Evolutionary conservation across 2,329 filamentous ascomycete species (phyloP).

Genomic region (Botrytis aclada): DNA sequence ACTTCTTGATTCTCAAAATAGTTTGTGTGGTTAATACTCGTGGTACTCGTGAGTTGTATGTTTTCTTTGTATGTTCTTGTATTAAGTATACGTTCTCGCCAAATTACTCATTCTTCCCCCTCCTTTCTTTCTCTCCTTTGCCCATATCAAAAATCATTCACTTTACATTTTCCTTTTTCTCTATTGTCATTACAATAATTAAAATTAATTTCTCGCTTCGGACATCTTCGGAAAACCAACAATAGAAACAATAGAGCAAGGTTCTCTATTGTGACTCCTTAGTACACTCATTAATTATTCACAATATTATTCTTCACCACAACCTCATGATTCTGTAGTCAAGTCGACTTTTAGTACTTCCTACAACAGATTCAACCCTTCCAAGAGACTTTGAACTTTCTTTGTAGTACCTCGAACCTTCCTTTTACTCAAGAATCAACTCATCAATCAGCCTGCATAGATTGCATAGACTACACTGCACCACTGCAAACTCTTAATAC

Average conservation of each 20-base stretch:
- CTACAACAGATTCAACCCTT: neutral
- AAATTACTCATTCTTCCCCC: neutral
- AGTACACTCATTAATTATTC: conserved; percentile 12
- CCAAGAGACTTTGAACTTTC: neutral
- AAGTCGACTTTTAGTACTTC: conserved; percentile 17
- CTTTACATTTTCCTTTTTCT: neutral
- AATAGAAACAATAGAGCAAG: conserved; percentile 15
- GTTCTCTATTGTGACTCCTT: conserved; percentile 16
- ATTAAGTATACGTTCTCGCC: conserved; percentile 2
- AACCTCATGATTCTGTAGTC: neutral
- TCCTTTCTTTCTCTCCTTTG: neutral
- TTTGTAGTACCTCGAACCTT: conserved; percentile 6
- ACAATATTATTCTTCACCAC: neutral
- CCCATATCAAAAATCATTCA: neutral
- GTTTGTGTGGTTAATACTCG: neutral
- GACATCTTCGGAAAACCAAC: neutral
- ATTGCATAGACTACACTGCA: conserved; percentile 9
- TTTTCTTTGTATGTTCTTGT: neutral
- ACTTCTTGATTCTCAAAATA: conserved; percentile 11
- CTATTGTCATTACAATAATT: conserved; percentile 8
- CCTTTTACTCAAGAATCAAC: neutral
- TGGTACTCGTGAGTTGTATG: neutral
- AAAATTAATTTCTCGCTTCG: neutral
- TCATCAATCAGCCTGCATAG: conserved; percentile 5
- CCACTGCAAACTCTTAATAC: neutral